Base-by-base conservation (phyloP, 78 protist genomes). In the Reticulomyxa filosa region DNA sequence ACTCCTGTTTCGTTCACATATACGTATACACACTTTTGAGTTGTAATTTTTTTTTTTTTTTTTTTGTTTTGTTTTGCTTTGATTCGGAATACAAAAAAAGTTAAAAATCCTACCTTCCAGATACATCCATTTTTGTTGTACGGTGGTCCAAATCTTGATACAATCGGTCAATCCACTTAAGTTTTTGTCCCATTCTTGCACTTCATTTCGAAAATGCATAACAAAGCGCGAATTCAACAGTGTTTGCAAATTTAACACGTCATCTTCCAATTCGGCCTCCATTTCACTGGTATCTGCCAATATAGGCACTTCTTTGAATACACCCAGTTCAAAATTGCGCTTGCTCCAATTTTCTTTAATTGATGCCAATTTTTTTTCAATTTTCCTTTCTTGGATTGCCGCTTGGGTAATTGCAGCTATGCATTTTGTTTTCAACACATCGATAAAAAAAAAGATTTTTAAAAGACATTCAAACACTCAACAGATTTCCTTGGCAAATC, bases 21-120 rank as follows among this genome's bases (percentile, higher is more conserved):
- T n/a, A n/a, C n/a, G n/a, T n/a, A n/a, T n/a, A n/a, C n/a, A n/a
- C n/a, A n/a, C n/a, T n/a, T n/a, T n/a, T n/a, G n/a, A n/a, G n/a
- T n/a, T n/a, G n/a, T n/a, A n/a, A n/a, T n/a, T n/a, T n/a, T n/a
- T n/a, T n/a, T n/a, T n/a, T n/a, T n/a, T n/a, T n/a, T n/a, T n/a
- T n/a, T n/a, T n/a, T n/a, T n/a, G n/a, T n/a, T n/a, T n/a, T n/a
- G n/a, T n/a, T n/a, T n/a, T n/a, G n/a, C n/a, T n/a, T n/a, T n/a
- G n/a, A n/a, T n/a, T n/a, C n/a, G n/a, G n/a, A n/a, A n/a, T n/a
- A n/a, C n/a, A n/a, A n/a, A n/a, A n/a, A n/a, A n/a, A n/a, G n/a
- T n/a, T n/a, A n/a, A n/a, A n/a, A n/a, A n/a, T n/a, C n/a, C n/a
- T 89, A 20, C 67, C 59, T 70, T 89, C 95, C 34, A 89, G 82